These are phyloP conservation scores for Podila clonocystis DNA, from an alignment of 192 early-diverging fungal genomes.

Conservation along the genomic window DNA sequence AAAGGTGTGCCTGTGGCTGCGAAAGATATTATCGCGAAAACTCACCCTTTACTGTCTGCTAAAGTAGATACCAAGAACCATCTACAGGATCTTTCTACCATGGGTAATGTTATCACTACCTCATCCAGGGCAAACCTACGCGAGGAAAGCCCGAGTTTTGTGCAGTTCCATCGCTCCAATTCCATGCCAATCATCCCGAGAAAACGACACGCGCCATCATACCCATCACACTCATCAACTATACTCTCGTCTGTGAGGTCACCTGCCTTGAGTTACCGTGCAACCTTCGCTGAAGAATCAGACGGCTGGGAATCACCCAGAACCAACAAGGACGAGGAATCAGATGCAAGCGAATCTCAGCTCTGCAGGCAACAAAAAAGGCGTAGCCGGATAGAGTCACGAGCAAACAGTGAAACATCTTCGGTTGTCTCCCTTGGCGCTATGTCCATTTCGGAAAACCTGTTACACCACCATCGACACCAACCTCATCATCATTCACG, in stretches of 20 bases:
- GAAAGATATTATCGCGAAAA: no score
- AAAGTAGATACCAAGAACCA: no score
- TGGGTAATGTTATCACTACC: background rate
- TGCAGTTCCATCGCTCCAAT: background rate
- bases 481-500: background rate
- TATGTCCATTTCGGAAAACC: conserved; percentile 20
- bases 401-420: conserved; percentile 22
- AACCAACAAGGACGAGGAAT: conserved; percentile 17
- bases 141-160: background rate
- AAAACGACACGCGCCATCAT: background rate
- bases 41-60: no score
- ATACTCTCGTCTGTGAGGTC: background rate
- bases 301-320: conserved; percentile 11
- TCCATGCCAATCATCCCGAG: background rate
- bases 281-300: background rate
- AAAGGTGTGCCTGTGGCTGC: no score
- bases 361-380: background rate
- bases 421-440: conserved; percentile 10
- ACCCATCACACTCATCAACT: background rate
- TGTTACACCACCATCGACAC: background rate
- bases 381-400: conserved; percentile 4
- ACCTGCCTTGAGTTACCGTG: background rate
- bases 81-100: background rate
- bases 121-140: background rate
- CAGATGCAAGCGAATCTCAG: conserved; percentile 7